These are phyloP conservation scores for Bjerkandera adusta DNA, from an alignment of 1,284 basidiomycete species.

Conservation along the genomic window DNA sequence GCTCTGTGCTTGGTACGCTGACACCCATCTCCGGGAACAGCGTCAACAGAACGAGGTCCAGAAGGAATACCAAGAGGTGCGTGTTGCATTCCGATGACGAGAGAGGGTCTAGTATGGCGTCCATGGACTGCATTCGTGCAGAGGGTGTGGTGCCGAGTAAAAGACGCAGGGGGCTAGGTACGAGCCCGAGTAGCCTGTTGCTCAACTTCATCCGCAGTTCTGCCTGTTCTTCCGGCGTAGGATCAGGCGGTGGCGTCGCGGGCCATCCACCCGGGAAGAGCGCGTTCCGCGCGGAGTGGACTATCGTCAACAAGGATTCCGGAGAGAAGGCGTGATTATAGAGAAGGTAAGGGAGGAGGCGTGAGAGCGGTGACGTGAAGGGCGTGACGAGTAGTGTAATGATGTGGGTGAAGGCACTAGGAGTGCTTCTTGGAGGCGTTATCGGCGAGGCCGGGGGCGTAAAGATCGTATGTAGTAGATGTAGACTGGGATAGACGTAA, in stretches of 20 bases:
- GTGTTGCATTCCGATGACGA: conserved; percentile 59
- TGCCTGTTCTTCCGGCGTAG: conserved; percentile 67
- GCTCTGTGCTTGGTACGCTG: conserved; percentile 7
- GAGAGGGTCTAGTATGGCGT: conserved; percentile 55
- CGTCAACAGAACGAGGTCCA: conserved; percentile 59
- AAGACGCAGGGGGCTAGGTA: conserved; percentile 42
- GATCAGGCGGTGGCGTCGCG: conserved; percentile 60
- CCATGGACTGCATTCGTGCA: conserved; percentile 39
- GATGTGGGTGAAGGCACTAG: conserved; percentile 28
- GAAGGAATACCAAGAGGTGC: conserved; percentile 60
- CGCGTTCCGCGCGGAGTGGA: conserved; percentile 53
- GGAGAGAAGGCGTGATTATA: conserved; percentile 54
- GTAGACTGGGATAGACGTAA: conserved; percentile 23
- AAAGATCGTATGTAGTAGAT: conserved; percentile 20
- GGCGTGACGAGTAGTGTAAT: conserved; percentile 27
- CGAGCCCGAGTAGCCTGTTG: conserved; percentile 41
- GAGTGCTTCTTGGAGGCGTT: conserved; percentile 19
- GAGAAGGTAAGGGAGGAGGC: conserved; percentile 63
- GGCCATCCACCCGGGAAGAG: conserved; percentile 84
- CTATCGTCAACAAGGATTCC: conserved; percentile 42
- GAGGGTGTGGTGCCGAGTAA: conserved; percentile 47
- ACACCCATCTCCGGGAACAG: conserved; percentile 66
- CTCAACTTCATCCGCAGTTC: conserved; percentile 52
- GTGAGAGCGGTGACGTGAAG: conserved; percentile 34
- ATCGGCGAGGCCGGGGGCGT: conserved; percentile 11